phyloP scores from a whole-genome alignment of 768 basidiomycete genomes.

The Leccinum aurantiacum region DNA sequence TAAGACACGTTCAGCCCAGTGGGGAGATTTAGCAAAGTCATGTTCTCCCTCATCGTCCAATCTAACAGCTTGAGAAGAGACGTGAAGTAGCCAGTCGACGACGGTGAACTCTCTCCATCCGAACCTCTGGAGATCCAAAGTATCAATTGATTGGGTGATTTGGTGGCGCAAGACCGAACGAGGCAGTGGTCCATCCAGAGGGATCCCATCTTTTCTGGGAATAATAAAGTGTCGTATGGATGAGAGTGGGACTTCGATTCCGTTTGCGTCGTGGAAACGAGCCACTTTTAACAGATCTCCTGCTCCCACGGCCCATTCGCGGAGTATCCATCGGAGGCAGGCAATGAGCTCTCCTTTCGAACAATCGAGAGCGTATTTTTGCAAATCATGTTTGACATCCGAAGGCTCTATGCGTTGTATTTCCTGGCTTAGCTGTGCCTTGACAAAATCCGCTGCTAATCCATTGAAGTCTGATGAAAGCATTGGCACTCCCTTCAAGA shows the following conservation, averaged over 20 bases:
- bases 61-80: slow-evolving; percentile 42
- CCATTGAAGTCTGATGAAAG: slow-evolving; percentile 57
- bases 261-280: slow-evolving; percentile 46
- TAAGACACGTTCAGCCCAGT: slow-evolving; percentile 80
- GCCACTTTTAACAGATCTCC: not conserved
- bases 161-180: slow-evolving; percentile 56
- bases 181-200: slow-evolving; percentile 77
- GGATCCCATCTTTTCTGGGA: slow-evolving; percentile 45
- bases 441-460: slow-evolving; percentile 52
- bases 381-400: slow-evolving; percentile 1
- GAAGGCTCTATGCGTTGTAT: not conserved
- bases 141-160: slow-evolving; percentile 57
- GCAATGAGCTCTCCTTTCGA: slow-evolving; percentile 5
- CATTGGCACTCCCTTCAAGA: slow-evolving; percentile 66
- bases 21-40: slow-evolving; percentile 60
- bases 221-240: slow-evolving; percentile 68
- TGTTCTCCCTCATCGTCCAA: slow-evolving; percentile 42
- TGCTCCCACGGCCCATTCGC: not conserved
- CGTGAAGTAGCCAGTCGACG: slow-evolving; percentile 66
- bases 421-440: not conserved
- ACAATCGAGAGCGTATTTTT: not conserved
- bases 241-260: slow-evolving; percentile 61
- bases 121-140: slow-evolving; percentile 55
- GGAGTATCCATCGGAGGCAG: slow-evolving; percentile 9
- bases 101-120: slow-evolving; percentile 76